Percentiles rank a stretch among this genome's conserved stretches.
Evolutionary conservation across 1,284 basidiomycete species (phyloP).

Genomic region (Bjerkandera adusta): DNA sequence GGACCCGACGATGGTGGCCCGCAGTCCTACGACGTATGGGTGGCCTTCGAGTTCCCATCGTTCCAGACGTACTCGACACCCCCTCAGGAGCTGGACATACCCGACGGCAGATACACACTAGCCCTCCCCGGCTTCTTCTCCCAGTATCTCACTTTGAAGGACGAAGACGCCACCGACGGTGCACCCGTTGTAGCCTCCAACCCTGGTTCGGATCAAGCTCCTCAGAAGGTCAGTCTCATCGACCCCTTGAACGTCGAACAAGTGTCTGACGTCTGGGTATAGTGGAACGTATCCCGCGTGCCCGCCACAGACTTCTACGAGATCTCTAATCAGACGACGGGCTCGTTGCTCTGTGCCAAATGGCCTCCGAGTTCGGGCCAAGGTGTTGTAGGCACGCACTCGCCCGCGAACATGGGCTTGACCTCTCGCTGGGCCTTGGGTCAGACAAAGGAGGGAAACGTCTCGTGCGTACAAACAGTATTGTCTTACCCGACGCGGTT

Average conservation of each 20-base stretch:
- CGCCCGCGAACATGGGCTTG: constrained; percentile 13
- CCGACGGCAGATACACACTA: constrained; percentile 2
- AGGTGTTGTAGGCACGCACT: constrained; percentile 10
- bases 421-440: constrained; percentile 11
- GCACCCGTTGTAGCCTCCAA: constrained; percentile 2
- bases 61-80: constrained; percentile 10
- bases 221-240: constrained; percentile 3
- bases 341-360: constrained; percentile 8
- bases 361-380: constrained; percentile 11
- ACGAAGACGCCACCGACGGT: constrained; percentile 10
- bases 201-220: background rate
- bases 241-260: background rate
- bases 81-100: background rate
- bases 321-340: constrained; percentile 7
- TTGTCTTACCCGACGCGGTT: too few relatives aligned
- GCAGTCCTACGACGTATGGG: constrained; percentile 14
- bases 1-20: constrained; percentile 3
- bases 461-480: constrained; percentile 4
- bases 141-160: background rate
- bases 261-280: too few relatives aligned
- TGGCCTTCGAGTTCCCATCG: constrained; percentile 14
- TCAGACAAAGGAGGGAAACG: background rate
- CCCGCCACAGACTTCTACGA: constrained; percentile 13
- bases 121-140: background rate
- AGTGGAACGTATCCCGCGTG: constrained; percentile 12